Base-by-base conservation (phyloP, 108 stramenopile genomes). In the Skeletonema costatum region DNA sequence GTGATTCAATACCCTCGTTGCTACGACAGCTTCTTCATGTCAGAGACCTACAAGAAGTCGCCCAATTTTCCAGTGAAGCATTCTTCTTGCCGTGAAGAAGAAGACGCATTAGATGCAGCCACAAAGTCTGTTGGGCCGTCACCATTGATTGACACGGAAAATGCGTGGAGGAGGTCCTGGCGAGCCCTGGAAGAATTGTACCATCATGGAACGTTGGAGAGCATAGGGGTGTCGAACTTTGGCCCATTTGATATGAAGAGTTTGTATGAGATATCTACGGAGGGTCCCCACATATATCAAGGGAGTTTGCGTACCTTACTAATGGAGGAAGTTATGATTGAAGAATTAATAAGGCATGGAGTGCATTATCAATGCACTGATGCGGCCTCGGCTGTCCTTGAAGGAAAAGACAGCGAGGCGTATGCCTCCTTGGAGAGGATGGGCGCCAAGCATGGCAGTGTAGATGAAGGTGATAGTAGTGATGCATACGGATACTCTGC, bases 151-250 rank as follows among this genome's bases (percentile, higher is more conserved):
- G 86, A 93, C 38, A 77, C 77, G 32, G 86, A 90, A 10, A 75
- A 84, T 60, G 90, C 95, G 2, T 96, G 88, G 88, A 89, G 88
- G 77, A 84, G 78, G 29, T 84, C 82, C 29, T 96, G 92, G 88
- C 92, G 81, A 60, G 90, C 89, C 19, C 75, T 96, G 29, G 95
- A 96, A 69, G 88, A 91, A 16, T 12, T 92, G 39, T 89, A 89
- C 71, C 53, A 81, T 17, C 68, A 69, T 0, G 79, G 71, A 1
- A 38, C 46, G 8, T 70, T 96, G 12, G 87, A 83, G 44, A 84
- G 86, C 39, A 96, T 96, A 53, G 95, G 95, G 10, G 87, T 96
- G 1, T 85, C 90, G 25, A 93, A 96, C 80, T 96, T 96, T 71
- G 88, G 88, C n/a, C 62, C 84, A 5, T 68, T 80, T 5, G 92